Evolutionary conservation across 179 eudicot species (phyloP).

Genomic region (Amaranthus tricolor): DNA sequence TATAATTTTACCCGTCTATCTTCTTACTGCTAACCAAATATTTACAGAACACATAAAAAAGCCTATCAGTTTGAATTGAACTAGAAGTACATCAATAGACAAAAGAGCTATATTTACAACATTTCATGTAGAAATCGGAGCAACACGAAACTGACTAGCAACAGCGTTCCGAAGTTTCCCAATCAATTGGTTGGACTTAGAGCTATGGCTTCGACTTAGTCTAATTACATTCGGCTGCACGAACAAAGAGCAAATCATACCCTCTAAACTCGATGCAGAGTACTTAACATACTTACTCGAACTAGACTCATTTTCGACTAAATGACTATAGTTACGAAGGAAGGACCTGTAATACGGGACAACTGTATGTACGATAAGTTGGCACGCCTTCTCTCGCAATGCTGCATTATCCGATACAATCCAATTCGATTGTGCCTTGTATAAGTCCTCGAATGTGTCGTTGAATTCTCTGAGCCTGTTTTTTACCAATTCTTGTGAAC

Average conservation of each 20-base stretch:
- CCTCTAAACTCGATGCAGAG: constrained; percentile 48
- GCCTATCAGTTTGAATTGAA: background rate
- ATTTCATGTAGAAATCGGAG: constrained; percentile 34
- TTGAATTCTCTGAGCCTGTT: constrained; percentile 37
- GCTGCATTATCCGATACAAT: constrained; percentile 42
- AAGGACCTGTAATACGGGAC: constrained; percentile 55
- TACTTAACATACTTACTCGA: constrained; percentile 42
- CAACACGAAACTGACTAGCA: constrained; percentile 42
- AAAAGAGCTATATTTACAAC: background rate
- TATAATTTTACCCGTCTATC: too few relatives aligned
- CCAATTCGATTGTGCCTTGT: constrained; percentile 43
- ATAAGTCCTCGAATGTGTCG: constrained; percentile 31
- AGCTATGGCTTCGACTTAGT: constrained; percentile 29
- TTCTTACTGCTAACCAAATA: background rate
- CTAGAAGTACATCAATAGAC: background rate
- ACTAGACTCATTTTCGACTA: constrained; percentile 40
- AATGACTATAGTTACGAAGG: constrained; percentile 36
- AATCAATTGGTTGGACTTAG: constrained; percentile 46
- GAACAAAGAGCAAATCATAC: constrained; percentile 49
- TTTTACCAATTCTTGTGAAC: constrained; percentile 30
- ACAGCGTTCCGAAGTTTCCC: constrained; percentile 45
- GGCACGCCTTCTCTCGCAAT: constrained; percentile 51
- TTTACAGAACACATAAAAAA: constrained; percentile 1
- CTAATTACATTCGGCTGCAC: constrained; percentile 38
- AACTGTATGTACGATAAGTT: constrained; percentile 47